These are phyloP conservation scores for Coleophoma cylindrospora DNA, from an alignment of 2,329 filamentous ascomycete species.

Conservation along the genomic window DNA sequence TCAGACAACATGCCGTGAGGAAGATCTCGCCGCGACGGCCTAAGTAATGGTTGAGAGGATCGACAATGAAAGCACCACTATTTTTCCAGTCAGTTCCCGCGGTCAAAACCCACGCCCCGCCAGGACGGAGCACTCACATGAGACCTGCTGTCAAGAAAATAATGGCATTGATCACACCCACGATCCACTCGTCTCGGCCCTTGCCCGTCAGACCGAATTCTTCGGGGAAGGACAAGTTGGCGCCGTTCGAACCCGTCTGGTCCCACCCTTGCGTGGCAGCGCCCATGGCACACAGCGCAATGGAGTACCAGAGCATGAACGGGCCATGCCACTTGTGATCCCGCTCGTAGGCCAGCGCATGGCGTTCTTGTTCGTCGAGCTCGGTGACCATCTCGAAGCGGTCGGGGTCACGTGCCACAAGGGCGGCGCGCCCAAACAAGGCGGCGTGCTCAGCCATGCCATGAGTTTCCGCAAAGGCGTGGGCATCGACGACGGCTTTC, in stretches of 20 bases:
- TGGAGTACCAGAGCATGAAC: constrained; percentile 57
- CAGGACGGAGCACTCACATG: constrained; percentile 28
- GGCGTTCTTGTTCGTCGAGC: constrained; percentile 24
- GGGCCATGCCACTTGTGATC: constrained; percentile 65
- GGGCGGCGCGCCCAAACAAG: constrained; percentile 56
- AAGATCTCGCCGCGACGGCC: constrained; percentile 69
- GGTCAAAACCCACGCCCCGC: constrained; percentile 34
- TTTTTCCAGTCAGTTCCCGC: constrained; percentile 35
- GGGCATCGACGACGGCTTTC: constrained; percentile 36
- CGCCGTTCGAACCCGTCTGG: constrained; percentile 36
- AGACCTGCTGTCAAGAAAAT: constrained; percentile 46
- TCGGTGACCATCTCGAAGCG: constrained; percentile 11
- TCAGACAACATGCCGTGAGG: constrained; percentile 69
- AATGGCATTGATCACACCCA: constrained; percentile 52
- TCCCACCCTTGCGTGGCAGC: constrained; percentile 51
- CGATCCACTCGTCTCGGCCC: constrained; percentile 37
- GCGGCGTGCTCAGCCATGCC: constrained; percentile 50
- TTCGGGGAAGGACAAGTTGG: constrained; percentile 32
- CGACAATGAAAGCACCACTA: constrained; percentile 59
- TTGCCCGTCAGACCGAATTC: constrained; percentile 30
- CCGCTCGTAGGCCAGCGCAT: constrained; percentile 43
- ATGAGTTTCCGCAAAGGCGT: constrained; percentile 53
- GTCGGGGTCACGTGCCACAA: constrained; percentile 32
- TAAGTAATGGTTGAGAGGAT: constrained; percentile 57
- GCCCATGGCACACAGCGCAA: constrained; percentile 61